phyloP scores from a whole-genome alignment of 2,329 filamentous ascomycete species.

The Coleophoma eucalyptorum region DNA sequence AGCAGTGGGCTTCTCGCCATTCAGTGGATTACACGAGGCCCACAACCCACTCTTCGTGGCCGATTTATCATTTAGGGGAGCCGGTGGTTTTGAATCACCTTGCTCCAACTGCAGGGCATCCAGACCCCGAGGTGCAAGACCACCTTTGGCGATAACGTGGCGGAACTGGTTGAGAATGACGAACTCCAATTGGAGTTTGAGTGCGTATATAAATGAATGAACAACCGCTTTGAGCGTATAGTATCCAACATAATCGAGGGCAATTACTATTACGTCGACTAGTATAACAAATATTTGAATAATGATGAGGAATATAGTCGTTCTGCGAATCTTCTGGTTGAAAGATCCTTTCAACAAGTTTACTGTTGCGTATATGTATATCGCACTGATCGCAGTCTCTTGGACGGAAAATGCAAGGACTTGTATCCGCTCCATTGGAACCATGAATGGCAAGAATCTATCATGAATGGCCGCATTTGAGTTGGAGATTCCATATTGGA shows the following conservation, averaged over 20 bases:
- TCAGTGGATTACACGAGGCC: no score
- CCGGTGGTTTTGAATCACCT: neutral
- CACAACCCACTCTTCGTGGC: no score
- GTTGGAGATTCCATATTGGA: conserved; percentile 33
- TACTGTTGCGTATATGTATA: conserved; percentile 32
- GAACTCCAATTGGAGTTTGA: conserved; percentile 43
- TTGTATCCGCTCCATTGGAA: conserved; percentile 39
- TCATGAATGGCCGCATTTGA: neutral
- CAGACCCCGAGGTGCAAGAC: neutral
- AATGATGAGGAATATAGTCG: conserved; percentile 37
- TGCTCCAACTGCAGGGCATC: neutral
- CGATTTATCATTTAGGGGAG: no score
- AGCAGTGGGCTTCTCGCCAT: no score
- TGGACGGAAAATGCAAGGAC: conserved; percentile 44
- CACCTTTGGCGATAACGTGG: neutral
- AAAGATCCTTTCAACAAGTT: neutral
- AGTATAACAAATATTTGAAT: conserved; percentile 40
- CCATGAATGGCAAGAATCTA: neutral
- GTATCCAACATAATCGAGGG: conserved; percentile 28
- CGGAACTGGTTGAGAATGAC: conserved; percentile 33
- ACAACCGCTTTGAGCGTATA: conserved; percentile 31
- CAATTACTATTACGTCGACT: conserved; percentile 35
- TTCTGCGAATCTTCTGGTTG: conserved; percentile 17
- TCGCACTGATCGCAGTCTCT: conserved; percentile 39
- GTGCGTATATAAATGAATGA: conserved; percentile 32